A percentile compares a stretch with the other conserved stretches of the same genome.
phyloP scores from a whole-genome alignment of 2,329 filamentous ascomycete genomes.

The Parasarocladium wereldwijsianum region DNA sequence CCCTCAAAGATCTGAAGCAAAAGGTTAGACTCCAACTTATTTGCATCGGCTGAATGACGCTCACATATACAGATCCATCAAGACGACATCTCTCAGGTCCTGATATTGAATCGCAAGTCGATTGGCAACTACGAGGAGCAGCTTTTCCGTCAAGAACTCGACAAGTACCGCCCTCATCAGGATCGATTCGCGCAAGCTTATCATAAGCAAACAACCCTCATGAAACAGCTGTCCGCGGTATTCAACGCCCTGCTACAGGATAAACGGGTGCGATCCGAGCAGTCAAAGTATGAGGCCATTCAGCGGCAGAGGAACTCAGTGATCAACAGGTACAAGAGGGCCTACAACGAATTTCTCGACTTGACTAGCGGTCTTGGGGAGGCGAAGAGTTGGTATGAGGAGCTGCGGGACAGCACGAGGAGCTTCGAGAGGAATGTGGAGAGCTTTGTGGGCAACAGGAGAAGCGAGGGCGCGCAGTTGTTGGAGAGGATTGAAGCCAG shows the following conservation, averaged over 20 bases:
- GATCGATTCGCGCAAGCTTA: conserved; percentile 83
- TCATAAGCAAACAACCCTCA: conserved; percentile 84
- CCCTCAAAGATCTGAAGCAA: conserved; percentile 92
- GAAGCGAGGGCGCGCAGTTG: conserved; percentile 81
- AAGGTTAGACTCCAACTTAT: conserved; percentile 47
- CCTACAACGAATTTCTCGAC: conserved; percentile 86
- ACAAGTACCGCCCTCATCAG: conserved; percentile 91
- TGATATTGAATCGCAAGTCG: conserved; percentile 96
- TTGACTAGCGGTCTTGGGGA: conserved; percentile 73
- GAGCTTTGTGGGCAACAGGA: conserved; percentile 86
- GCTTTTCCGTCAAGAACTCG: conserved; percentile 89
- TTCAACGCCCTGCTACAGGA: conserved; percentile 87
- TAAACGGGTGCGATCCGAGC: conserved; percentile 82
- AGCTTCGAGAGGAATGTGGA: conserved; percentile 93
- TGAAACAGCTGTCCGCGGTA: conserved; percentile 82
- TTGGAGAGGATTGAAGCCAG: conserved; percentile 74
- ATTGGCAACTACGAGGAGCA: conserved; percentile 85
- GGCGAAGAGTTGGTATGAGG: conserved; percentile 84
- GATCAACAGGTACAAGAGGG: conserved; percentile 74
- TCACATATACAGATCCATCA: conserved; percentile 57
- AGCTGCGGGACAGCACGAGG: conserved; percentile 90
- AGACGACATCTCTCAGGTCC: conserved; percentile 92
- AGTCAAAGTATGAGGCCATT: conserved; percentile 85
- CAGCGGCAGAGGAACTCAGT: conserved; percentile 70
- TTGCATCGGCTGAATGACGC: conserved; percentile 3